These are phyloP conservation scores for Meyerozyma elateridarum DNA, from an alignment of 1,139 yeast species.

Conservation along the genomic window DNA sequence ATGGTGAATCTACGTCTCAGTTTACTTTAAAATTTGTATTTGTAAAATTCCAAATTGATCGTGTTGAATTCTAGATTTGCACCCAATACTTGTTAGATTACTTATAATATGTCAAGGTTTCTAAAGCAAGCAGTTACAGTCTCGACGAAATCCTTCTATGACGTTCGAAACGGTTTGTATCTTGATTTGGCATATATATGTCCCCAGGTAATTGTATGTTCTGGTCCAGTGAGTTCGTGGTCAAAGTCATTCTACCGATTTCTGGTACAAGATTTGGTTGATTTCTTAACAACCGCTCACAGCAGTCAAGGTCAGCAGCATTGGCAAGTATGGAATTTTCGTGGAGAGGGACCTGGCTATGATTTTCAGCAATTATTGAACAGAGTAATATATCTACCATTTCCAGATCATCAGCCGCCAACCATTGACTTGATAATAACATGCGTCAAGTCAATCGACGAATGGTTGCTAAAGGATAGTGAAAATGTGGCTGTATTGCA, in stretches of 20 bases:
- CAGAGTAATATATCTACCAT: conserved; percentile 42
- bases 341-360: conserved; percentile 48
- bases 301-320: conserved; percentile 21
- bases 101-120: conserved; percentile 1
- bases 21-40: no score
- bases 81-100: no score
- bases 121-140: neutral
- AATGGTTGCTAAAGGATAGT: conserved; percentile 26
- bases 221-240: conserved; percentile 58
- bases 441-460: conserved; percentile 43
- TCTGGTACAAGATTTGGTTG: conserved; percentile 46
- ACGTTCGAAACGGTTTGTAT: conserved; percentile 16
- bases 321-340: conserved; percentile 75
- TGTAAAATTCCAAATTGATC: no score
- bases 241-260: conserved; percentile 51
- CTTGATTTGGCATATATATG: conserved; percentile 66
- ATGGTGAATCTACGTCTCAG: no score
- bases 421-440: conserved; percentile 47
- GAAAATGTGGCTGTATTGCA: conserved; percentile 66
- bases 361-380: conserved; percentile 32
- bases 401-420: conserved; percentile 79
- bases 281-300: conserved; percentile 47
- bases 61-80: no score
- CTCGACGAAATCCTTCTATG: conserved; percentile 21
- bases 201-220: conserved; percentile 58